These are phyloP conservation scores for Rhynchosporium agropyri DNA, from an alignment of 2,329 filamentous ascomycete genomes.

Conservation along the genomic window DNA sequence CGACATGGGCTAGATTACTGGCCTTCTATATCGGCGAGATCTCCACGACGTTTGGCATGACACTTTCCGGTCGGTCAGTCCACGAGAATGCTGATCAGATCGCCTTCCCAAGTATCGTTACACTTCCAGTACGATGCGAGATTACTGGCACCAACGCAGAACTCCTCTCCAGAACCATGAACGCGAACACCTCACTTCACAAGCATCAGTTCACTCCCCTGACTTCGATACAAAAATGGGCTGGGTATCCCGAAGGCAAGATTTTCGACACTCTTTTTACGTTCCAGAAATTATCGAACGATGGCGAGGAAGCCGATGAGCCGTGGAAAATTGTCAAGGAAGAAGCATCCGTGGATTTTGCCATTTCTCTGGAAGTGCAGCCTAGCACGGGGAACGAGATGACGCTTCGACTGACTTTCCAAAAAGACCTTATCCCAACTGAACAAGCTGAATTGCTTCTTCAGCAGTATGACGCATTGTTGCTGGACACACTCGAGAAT, in stretches of 20 bases:
- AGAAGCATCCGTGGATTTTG: slow-evolving; percentile 72
- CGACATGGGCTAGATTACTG: slow-evolving; percentile 76
- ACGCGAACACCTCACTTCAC: slow-evolving; percentile 64
- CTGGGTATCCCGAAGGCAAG: slow-evolving; percentile 63
- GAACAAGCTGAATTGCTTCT: slow-evolving; percentile 70
- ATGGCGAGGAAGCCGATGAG: slow-evolving; percentile 28
- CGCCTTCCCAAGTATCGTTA: slow-evolving; percentile 80
- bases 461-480: slow-evolving; percentile 68
- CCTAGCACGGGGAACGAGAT: slow-evolving; percentile 53
- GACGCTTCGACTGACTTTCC: slow-evolving; percentile 66
- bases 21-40: slow-evolving; percentile 76
- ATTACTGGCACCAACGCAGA: slow-evolving; percentile 56
- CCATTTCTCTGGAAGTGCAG: slow-evolving; percentile 79
- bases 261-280: slow-evolving; percentile 87
- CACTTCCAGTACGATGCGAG: slow-evolving; percentile 70
- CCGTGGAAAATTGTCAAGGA: slow-evolving; percentile 68
- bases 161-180: slow-evolving; percentile 65
- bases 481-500: slow-evolving; percentile 60
- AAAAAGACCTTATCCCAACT: slow-evolving; percentile 63
- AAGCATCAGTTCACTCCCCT: slow-evolving; percentile 74
- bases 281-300: slow-evolving; percentile 65
- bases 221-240: slow-evolving; percentile 70
- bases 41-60: slow-evolving; percentile 75
- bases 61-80: slow-evolving; percentile 72
- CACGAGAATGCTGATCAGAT: slow-evolving; percentile 59